These are phyloP conservation scores for Syzygium malaccense DNA, from an alignment of 441 rosid genomes.

Conservation along the genomic window DNA sequence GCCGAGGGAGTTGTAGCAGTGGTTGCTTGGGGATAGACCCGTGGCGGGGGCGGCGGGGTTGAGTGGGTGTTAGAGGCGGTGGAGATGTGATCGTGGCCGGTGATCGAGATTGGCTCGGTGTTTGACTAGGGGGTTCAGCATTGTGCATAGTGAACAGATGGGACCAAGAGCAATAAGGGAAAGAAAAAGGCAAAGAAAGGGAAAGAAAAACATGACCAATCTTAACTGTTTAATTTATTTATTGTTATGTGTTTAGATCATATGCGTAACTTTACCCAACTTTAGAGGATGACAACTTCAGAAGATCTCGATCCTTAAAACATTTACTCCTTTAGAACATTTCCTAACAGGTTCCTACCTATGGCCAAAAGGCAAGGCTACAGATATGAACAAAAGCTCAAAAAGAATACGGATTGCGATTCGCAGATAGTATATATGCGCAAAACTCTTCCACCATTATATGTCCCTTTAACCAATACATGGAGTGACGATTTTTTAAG, in stretches of 20 bases:
- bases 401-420: background rate
- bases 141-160: background rate
- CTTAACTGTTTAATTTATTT: background rate
- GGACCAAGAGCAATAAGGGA: background rate
- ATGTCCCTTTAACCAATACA: background rate
- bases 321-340: background rate
- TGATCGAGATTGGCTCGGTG: background rate
- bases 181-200: background rate
- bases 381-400: background rate
- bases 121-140: background rate
- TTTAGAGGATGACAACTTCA: background rate
- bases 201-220: background rate
- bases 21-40: background rate
- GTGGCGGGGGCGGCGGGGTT: background rate
- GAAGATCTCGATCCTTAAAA: background rate
- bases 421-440: background rate
- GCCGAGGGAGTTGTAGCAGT: background rate
- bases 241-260: background rate
- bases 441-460: background rate
- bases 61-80: background rate
- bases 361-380: background rate
- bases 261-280: background rate
- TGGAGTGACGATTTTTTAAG: background rate
- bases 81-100: background rate
- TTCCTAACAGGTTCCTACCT: background rate